Base-by-base conservation (phyloP, 768 basidiomycete species). In the Xerocomellus intermedius region DNA sequence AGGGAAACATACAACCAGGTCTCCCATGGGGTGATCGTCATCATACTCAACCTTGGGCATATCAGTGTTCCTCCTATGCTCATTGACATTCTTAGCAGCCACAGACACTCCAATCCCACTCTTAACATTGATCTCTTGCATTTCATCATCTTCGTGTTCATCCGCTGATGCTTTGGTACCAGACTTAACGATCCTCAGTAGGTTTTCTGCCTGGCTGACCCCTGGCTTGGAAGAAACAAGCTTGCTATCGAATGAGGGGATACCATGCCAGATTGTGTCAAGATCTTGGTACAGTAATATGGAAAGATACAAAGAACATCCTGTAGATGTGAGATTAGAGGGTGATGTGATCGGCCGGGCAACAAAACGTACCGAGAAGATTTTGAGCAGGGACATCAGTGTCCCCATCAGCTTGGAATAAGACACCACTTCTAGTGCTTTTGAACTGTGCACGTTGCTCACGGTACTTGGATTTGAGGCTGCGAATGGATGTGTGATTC, bases 261-360 rank as follows among this genome's bases (percentile, higher is more conserved):
- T 53, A 1, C 43, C 50, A 26, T 37, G 22, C 54, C 56, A 61
- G 42, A 61, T 52, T 0, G 41, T 5, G 8, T 61, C 7, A 7
- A 61, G 56, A 2, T 52, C 50, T 14, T 54, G 6, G 2, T n/a
- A n/a, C n/a, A n/a, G n/a, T 52, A 61, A 10, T 58, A 61, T 2
- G 47, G 60, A 16, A 58, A 61, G 1, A 42, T 2, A 7, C 5
- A 5, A 8, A 50, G 37, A 1, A 61, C 33, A 8, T 61, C 48
- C 4, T 44, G 51, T 61, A 36, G 24, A 39, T 22, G 17, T 16
- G 8, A 9, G 8, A 22, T 48, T 30, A 35, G 33, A 22, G 9
- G 14, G 9, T 28, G n/a, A 9, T 17, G 6, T 52, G 8, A 16
- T 19, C 5, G 16, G 28, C 13, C n/a, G 19, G 7, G 16, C 8